These are phyloP conservation scores for Tremellales sp. DNA, from an alignment of 1,284 basidiomycete genomes.

Conservation along the genomic window DNA sequence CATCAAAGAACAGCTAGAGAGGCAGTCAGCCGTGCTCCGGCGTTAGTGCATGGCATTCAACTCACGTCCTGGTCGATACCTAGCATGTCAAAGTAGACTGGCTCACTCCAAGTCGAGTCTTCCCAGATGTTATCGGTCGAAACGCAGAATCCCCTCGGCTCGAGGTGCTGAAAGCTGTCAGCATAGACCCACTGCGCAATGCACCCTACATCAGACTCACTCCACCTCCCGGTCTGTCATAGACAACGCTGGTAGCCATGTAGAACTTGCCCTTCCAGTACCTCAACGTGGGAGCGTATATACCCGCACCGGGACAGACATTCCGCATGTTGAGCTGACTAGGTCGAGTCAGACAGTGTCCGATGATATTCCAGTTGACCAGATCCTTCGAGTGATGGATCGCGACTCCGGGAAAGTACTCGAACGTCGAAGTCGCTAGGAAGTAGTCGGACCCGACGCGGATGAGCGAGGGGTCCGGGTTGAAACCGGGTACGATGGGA, in stretches of 20 bases:
- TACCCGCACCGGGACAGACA: conserved; percentile 16
- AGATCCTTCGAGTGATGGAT: conserved; percentile 27
- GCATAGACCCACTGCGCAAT: conserved; percentile 24
- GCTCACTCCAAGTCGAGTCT: conserved; percentile 15
- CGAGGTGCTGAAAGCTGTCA: neutral
- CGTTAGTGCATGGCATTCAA: neutral
- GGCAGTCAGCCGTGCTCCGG: neutral
- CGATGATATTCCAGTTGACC: conserved; percentile 27
- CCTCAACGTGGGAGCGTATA: conserved; percentile 27
- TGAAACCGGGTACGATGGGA: conserved; percentile 33
- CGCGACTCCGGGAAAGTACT: conserved; percentile 31
- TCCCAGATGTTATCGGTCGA: conserved; percentile 24
- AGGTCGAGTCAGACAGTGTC: conserved; percentile 23
- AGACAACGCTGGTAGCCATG: conserved; percentile 17
- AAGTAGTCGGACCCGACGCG: conserved; percentile 13
- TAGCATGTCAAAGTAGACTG: conserved; percentile 1
- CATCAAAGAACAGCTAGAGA: conserved; percentile 20
- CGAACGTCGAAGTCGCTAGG: conserved; percentile 26
- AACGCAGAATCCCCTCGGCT: conserved; percentile 18
- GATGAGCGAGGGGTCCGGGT: conserved; percentile 32
- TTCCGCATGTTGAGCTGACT: conserved; percentile 24
- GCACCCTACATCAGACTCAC: conserved; percentile 20
- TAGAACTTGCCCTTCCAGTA: conserved; percentile 24
- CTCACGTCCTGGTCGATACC: conserved; percentile 1
- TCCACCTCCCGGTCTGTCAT: conserved; percentile 13